Percentiles rank a stretch among this genome's conserved stretches.
Conservation (phyloP, 129 eudicot species). For the Arctium minus region DNA sequence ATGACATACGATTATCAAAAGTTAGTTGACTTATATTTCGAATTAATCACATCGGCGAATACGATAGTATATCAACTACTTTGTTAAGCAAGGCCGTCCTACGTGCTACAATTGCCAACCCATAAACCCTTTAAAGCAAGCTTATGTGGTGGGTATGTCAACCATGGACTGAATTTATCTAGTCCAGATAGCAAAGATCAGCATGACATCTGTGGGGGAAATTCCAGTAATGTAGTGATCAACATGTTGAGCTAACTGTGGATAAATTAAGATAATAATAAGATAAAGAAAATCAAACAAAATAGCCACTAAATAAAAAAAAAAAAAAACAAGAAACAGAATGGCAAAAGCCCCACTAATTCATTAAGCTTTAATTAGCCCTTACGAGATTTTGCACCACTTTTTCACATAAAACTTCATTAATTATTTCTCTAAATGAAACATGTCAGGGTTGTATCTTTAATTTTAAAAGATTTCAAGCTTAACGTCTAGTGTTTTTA, state of each 20-base stretch:
- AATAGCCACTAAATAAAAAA: too few species aligned
- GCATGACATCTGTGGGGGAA: background rate
- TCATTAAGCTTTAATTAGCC: too few species aligned
- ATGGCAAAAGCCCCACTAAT: too few species aligned
- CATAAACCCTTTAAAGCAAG: background rate
- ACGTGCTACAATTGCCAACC: background rate
- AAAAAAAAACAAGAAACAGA: too few species aligned
- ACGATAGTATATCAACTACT: background rate
- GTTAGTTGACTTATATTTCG: background rate
- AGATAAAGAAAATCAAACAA: too few species aligned
- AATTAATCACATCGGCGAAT: background rate
- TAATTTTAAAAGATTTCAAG: too few species aligned
- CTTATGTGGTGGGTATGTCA: background rate
- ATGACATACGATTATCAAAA: background rate
- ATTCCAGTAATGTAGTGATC: background rate
- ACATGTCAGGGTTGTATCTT: too few species aligned
- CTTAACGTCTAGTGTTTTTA: too few species aligned
- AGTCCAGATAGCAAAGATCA: background rate
- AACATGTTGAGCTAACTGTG: background rate
- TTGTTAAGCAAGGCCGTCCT: background rate
- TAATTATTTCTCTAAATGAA: too few species aligned
- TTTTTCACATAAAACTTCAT: too few species aligned
- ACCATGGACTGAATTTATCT: background rate
- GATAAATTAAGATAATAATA: too few species aligned
- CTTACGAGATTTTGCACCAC: too few species aligned